A percentile compares a stretch with the other conserved stretches of the same genome.
These are phyloP conservation scores for Lenzites betulinus DNA, from an alignment of 768 basidiomycete genomes.

Conservation along the genomic window DNA sequence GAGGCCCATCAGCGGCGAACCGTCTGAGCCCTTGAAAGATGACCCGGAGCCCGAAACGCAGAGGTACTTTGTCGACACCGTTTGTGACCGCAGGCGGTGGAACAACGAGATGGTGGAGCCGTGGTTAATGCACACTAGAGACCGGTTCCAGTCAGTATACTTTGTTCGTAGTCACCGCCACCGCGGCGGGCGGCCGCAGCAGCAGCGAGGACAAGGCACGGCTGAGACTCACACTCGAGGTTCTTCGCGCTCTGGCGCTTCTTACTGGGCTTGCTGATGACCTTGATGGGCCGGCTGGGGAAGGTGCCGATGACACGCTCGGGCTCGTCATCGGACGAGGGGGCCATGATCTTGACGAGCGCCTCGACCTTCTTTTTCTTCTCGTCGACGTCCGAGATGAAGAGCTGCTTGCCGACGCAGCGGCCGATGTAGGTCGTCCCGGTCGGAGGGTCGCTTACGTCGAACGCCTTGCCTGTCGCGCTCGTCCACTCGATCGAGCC, in stretches of 20 bases:
- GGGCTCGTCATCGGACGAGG: constrained; percentile 75
- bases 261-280: constrained; percentile 98
- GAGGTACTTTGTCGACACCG: constrained; percentile 93
- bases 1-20: constrained; percentile 80
- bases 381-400: constrained; percentile 93
- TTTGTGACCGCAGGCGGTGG: constrained; percentile 94
- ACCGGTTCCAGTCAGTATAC: background rate
- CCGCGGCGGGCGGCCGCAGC: constrained; percentile 11
- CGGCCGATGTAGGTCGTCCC: constrained; percentile 91
- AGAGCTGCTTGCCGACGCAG: constrained; percentile 92
- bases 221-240: constrained; percentile 70
- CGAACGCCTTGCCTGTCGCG: constrained; percentile 81
- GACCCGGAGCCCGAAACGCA: constrained; percentile 93
- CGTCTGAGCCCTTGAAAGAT: constrained; percentile 93
- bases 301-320: constrained; percentile 87
- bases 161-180: background rate
- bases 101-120: constrained; percentile 94
- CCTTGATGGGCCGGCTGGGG: constrained; percentile 93
- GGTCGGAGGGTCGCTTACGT: constrained; percentile 74
- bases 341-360: constrained; percentile 84
- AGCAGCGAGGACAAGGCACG: background rate
- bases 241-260: constrained; percentile 95
- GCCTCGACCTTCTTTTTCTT: constrained; percentile 96
- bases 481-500: constrained; percentile 87
- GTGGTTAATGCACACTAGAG: constrained; percentile 88